Conservation (phyloP, 305 asterid genomes). For the Plantago lanceolata region DNA sequence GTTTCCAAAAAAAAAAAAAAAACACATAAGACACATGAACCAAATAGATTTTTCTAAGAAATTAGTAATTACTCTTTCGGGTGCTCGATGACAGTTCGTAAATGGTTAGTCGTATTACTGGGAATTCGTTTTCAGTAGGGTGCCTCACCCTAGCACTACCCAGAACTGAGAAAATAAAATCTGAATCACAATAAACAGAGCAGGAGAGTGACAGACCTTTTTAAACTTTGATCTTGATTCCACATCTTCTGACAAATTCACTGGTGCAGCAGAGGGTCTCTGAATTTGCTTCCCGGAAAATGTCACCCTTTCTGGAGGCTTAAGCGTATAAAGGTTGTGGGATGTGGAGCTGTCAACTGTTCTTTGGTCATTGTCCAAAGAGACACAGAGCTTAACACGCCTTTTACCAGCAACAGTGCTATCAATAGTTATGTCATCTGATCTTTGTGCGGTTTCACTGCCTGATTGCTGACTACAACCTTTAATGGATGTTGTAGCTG, state of each 20-base stretch:
- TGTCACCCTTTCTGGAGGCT: constrained; percentile 44
- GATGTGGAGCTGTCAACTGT: constrained; percentile 78
- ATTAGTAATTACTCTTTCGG: background rate
- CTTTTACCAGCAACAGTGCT: constrained; percentile 78
- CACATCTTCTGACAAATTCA: constrained; percentile 45
- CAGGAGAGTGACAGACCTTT: constrained; percentile 46
- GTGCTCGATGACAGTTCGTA: background rate
- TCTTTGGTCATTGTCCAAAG: constrained; percentile 66
- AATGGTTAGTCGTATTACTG: background rate
- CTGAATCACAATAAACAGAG: constrained; percentile 16
- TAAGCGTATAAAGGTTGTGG: constrained; percentile 47
- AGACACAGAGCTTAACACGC: constrained; percentile 47
- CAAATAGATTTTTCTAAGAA: background rate
- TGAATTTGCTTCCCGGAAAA: constrained; percentile 76
- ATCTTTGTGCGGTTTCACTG: constrained; percentile 68
- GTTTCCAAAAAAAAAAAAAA: too few relatives aligned
- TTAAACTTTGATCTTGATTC: constrained; percentile 47
- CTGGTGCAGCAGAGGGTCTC: constrained; percentile 40
- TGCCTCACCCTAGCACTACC: background rate
- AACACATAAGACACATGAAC: too few relatives aligned
- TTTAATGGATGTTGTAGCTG: constrained; percentile 84
- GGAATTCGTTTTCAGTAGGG: too few relatives aligned
- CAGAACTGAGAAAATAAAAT: background rate
- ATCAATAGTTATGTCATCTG: constrained; percentile 86
- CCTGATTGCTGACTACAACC: constrained; percentile 72